Percentiles rank a stretch among this genome's conserved stretches.
Evolutionary conservation across 1,284 basidiomycete genomes (phyloP).

Genomic region (Puccinia triticina): DNA sequence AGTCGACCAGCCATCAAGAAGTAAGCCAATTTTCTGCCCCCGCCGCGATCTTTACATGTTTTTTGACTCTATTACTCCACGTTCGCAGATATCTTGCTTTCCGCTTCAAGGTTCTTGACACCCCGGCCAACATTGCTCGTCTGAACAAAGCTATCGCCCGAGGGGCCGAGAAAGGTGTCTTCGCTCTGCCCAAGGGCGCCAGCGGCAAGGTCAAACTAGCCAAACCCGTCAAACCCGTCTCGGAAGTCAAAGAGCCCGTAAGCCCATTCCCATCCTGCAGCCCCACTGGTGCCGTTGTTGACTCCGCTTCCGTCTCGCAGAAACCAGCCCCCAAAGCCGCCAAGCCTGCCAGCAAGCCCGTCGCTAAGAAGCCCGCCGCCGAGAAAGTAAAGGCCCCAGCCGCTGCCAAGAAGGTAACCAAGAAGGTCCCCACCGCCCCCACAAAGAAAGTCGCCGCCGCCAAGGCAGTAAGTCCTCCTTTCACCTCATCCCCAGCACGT

Average conservation of each 20-base stretch:
- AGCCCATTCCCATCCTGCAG: not conserved
- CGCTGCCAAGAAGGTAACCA: slow-evolving; percentile 9
- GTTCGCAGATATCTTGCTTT: slow-evolving; percentile 40
- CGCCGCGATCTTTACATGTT: not conserved
- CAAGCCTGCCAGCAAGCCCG: slow-evolving; percentile 34
- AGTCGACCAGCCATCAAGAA: slow-evolving; percentile 50
- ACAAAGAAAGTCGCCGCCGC: slow-evolving; percentile 31
- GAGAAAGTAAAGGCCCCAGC: slow-evolving; percentile 35
- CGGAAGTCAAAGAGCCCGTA: slow-evolving; percentile 14
- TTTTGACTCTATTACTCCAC: not conserved
- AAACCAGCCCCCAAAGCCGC: slow-evolving; percentile 40
- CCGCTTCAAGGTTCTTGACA: slow-evolving; percentile 48
- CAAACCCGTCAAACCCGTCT: slow-evolving; percentile 6
- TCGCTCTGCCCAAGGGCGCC: slow-evolving; percentile 54
- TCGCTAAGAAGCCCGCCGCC: slow-evolving; percentile 25
- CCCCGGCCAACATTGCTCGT: slow-evolving; percentile 41
- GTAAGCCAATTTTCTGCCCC: not conserved
- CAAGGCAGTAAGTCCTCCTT: slow-evolving; percentile 36
- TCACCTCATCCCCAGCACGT: not conserved
- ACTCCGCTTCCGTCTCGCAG: not conserved
- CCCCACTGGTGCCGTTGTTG: not conserved
- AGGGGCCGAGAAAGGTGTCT: slow-evolving; percentile 53
- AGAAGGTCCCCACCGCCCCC: not conserved
- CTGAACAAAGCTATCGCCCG: slow-evolving; percentile 41
- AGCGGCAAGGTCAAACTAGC: slow-evolving; percentile 54